Conservation (phyloP, 768 basidiomycete genomes). For the Hortiboletus campestris region DNA sequence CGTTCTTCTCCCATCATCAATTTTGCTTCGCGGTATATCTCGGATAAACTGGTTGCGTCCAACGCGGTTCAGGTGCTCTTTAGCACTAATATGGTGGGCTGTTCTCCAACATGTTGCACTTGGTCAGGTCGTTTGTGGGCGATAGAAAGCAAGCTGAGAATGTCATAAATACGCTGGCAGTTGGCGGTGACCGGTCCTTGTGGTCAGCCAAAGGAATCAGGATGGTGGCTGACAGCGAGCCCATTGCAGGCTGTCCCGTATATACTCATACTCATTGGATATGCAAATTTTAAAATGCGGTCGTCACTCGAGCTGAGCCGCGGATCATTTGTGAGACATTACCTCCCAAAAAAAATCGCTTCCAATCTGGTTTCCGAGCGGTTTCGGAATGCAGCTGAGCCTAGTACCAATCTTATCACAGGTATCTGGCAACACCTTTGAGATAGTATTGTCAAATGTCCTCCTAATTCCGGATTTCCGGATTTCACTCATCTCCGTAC, state of each 20-base stretch:
- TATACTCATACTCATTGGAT: background rate
- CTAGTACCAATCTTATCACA: no score
- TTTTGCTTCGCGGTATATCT: no score
- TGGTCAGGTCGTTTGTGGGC: background rate
- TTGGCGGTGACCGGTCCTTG: slow-evolving; percentile 15
- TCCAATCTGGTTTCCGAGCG: background rate
- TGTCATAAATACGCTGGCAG: slow-evolving; percentile 28
- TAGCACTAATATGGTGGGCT: no score
- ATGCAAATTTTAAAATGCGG: background rate
- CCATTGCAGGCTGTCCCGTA: background rate
- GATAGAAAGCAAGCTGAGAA: background rate
- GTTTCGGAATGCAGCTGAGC: background rate
- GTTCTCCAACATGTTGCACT: no score
- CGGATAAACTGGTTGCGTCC: no score
- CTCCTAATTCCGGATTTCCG: no score
- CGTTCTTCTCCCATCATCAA: no score
- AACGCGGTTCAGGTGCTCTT: no score
- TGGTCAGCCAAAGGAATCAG: slow-evolving; percentile 13
- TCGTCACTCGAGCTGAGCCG: background rate
- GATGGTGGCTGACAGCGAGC: slow-evolving; percentile 22
- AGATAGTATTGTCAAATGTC: no score
- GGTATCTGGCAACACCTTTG: no score
- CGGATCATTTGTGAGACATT: background rate
- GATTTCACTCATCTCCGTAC: no score
- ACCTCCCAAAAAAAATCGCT: no score